Evolutionary conservation across 495 filamentous ascomycete species (phyloP), one percentile per base, ranked within the genome.

Genomic region (Penicillium chermesinum): DNA sequence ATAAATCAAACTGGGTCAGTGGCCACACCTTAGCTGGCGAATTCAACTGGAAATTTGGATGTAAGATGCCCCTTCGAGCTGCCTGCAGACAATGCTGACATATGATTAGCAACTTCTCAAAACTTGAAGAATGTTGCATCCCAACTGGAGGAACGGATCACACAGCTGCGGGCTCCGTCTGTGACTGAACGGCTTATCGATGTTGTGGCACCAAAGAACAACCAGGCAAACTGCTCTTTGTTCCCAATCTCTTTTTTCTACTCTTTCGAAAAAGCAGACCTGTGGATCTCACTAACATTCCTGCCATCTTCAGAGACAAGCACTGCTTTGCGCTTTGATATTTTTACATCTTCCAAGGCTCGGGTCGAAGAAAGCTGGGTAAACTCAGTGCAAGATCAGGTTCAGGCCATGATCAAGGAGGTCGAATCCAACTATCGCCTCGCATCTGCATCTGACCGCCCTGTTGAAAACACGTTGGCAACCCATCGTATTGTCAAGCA

Each of bases 1-100:
- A 20, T 2, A 54, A 48, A 17, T 59, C 47, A 6, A 38, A 19
- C 8, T 74, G 67, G 63, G 33, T 71, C 7, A 42, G 50, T 25
- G 73, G 73, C 18, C 63, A 62, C 44, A 68, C 58, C 2, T 27
- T 73, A 2, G 53, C 69, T 8, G 69, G 69, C 4, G 27, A 41
- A 0, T 76, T 77, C 21, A 77, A 78, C 42, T 77, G 73, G 75
- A 77, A 76, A 40, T 13, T 58, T 13, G 57, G 52, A 6, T 19
- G 69, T 71, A 41, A 45, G 55, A 54, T 16, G 34, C 34, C 1
- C 13, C 14, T 12, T 7, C 14, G 9, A 16, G 16, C 9, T 22
- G n/a, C 8, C n/a, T 25, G 25, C 5, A n/a, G 15, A 15, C n/a
- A 13, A 32, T 9, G 7, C 27, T 35, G 1, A 34, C 7, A 30